phyloP scores from a whole-genome alignment of 306 rosid genomes.

The Gynostemma pentaphyllum region DNA sequence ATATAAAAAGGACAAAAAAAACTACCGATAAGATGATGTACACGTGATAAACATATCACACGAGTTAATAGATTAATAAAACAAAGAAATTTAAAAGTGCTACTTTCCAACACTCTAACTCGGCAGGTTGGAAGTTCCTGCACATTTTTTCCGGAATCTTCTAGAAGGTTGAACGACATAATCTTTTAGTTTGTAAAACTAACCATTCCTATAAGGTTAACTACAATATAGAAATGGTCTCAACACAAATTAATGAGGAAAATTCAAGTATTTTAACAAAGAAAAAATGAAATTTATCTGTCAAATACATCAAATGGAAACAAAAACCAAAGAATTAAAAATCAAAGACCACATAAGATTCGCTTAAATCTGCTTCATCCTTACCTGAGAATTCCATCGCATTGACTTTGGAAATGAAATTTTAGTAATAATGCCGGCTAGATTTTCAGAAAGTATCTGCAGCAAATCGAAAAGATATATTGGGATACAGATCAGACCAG shows the following conservation, averaged over 20 bases:
- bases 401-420: conserved; percentile 86
- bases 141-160: no score
- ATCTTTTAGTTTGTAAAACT: no score
- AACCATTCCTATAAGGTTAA: no score
- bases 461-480: background rate
- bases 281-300: background rate
- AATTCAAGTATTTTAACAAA: background rate
- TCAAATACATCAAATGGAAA: background rate
- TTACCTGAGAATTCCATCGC: conserved; percentile 96
- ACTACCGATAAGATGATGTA: no score
- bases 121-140: no score
- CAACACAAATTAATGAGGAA: background rate
- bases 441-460: conserved; percentile 77
- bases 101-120: no score
- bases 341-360: background rate
- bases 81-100: no score
- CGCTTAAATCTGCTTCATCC: conserved; percentile 6
- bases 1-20: no score
- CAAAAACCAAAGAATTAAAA: background rate
- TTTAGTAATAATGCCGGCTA: conserved; percentile 57
- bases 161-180: no score
- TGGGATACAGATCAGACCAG: background rate
- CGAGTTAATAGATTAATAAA: no score
- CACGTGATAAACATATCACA: no score
- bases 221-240: no score